phyloP scores from a whole-genome alignment of 2,329 filamentous ascomycete genomes.

The Aspergillus pseudoglaucus region DNA sequence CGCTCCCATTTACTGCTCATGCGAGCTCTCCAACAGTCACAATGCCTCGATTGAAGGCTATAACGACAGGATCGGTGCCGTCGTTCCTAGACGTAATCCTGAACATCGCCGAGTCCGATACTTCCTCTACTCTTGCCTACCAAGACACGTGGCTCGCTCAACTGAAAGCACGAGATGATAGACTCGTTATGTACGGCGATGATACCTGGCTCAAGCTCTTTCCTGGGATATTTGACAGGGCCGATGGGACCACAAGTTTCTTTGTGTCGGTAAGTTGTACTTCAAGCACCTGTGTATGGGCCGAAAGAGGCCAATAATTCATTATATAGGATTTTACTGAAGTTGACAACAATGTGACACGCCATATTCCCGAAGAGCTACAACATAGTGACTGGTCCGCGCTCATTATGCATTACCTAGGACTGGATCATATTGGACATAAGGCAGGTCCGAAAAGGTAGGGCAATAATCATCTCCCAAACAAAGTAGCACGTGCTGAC shows the following conservation, averaged over 20 bases:
- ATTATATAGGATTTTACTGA: constrained; percentile 78
- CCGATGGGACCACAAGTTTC: constrained; percentile 93
- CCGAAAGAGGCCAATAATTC: constrained; percentile 11
- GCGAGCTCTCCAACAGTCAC: constrained; percentile 96
- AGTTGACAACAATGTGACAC: constrained; percentile 94
- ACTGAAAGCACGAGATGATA: constrained; percentile 69
- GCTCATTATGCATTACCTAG: constrained; percentile 91
- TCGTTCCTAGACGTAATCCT: constrained; percentile 96
- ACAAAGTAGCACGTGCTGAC: constrained; percentile 12
- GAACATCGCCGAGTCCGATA: constrained; percentile 92
- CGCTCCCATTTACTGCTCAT: constrained; percentile 90
- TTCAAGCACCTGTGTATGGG: not conserved
- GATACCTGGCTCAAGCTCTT: constrained; percentile 99
- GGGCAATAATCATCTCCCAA: not conserved
- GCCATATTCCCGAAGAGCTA: constrained; percentile 75
- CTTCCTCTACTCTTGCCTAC: constrained; percentile 73
- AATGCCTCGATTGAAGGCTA: constrained; percentile 95
- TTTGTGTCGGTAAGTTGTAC: constrained; percentile 76
- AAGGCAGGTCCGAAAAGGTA: constrained; percentile 84
- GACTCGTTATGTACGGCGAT: constrained; percentile 90
- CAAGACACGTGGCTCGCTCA: constrained; percentile 97
- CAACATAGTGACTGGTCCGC: constrained; percentile 76
- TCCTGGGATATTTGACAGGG: constrained; percentile 74
- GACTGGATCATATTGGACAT: constrained; percentile 94
- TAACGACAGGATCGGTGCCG: constrained; percentile 95